Base-by-base conservation (phyloP, 495 filamentous ascomycete species). In the Collariella sp. region DNA sequence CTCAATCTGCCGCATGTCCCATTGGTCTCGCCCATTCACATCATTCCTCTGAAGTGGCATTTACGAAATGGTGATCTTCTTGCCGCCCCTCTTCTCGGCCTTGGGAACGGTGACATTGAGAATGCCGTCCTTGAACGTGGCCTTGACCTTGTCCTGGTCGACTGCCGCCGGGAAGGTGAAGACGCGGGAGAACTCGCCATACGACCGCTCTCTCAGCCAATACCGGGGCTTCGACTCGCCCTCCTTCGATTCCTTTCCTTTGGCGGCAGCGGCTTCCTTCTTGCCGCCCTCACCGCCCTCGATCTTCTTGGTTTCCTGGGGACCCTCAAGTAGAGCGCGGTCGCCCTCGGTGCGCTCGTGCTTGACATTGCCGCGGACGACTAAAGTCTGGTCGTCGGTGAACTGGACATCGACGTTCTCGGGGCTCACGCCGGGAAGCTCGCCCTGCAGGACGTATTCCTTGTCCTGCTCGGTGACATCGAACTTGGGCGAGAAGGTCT, bases 331-430 rank as follows among this genome's bases (percentile, higher is more conserved):
- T 44, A 63, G 45, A 2, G 55, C 55, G 15, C 66, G 71, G 42
- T 66, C 75, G 45, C 73, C 67, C 52, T 72, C 62, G 39, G 71
- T 67, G 65, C 81, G 77, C 26, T 68, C 64, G 48, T 78, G 78
- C 63, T 89, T 83, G 5, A 75, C 74, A 46, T 71, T 81, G 26
- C 90, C 91, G 39, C 76, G 76, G 65, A 96, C 78, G 40, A 82
- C 76, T 2, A 97, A 71, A 5, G 88, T 95, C 47, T 87, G 77
- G 6, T 76, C 71, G 65, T 96, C 90, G 39, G 80, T 83, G 76
- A 95, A 96, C 68, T 95, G 88, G 62, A 97, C 86, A 33, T 81
- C 73, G 56, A 96, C 72, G 61, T 94, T 79, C 56, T 85, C 79
- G 63, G 89, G 86, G 41, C 87, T 78, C 41, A 91, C 77, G 40